Base-by-base conservation (phyloP, 345 rosid species). In the Lepidium sativum region DNA sequence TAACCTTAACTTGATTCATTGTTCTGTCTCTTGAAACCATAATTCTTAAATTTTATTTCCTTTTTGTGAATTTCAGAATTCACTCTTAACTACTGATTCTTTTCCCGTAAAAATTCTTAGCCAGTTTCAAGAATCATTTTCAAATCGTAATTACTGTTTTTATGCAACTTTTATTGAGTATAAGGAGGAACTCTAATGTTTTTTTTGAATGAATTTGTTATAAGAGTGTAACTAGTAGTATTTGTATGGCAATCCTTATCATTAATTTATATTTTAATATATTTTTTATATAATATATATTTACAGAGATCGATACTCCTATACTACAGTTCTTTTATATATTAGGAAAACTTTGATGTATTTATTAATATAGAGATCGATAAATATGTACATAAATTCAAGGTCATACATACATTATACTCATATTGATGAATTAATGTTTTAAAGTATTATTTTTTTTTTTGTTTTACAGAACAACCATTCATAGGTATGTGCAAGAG, bases 401-500 rank as follows among this genome's bases (percentile, higher is more conserved):
- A 5, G 10, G 35, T 12, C 25, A 25, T 10, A 48, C 44, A 25
- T 25, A 25, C 51, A 59, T 47, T 49, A 25, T 65, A 45, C 42
- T 32, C 25, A 17, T 10, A 56, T 25, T 23, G 2, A 48, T 27
- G 21, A 31, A 11, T 27, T 23, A 27, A 25, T 3, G 41, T 27
- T 25, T 25, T 12, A 13, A 4, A 17, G 7, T 18, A 25, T 50
- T 63, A 2, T 14, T 52, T 15, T 15, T 29, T 8, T 16, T 65
- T 15, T 41, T 20, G 10, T 15, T 65, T 44, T 53, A 12, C 76
- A 86, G 94, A 61, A 60, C 79, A 21, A 75, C 74, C 5, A 50
- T 83, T 6, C 78, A 70, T 63, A 59, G 38, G 27, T 89, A 73
- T 42, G 75, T 71, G 37, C 59, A 25, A 54, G 75, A 62, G 54